Evolutionary conservation across 2,329 filamentous ascomycete genomes (phyloP).

Genomic region (Orbilia brochopaga): DNA sequence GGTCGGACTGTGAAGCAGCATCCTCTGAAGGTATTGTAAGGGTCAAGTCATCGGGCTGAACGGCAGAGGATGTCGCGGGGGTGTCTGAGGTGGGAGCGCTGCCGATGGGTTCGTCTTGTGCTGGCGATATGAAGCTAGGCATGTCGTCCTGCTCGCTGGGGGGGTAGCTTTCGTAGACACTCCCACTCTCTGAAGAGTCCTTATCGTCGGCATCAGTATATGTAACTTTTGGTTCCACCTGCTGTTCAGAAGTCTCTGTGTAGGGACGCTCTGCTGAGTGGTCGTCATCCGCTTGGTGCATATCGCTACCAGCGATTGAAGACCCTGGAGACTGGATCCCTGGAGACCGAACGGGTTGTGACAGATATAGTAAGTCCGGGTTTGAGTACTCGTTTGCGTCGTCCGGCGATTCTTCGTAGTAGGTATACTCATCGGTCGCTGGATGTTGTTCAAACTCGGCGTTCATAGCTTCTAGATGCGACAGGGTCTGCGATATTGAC

Average conservation of each 20-base stretch:
- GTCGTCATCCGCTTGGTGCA: neutral
- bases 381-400: conserved; percentile 34
- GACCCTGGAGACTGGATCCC: conserved; percentile 12
- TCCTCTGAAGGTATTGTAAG: neutral
- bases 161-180: conserved; percentile 45
- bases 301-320: conserved; percentile 6
- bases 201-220: conserved; percentile 20
- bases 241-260: neutral
- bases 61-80: neutral
- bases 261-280: neutral
- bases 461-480: conserved; percentile 27
- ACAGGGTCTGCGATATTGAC: conserved; percentile 40
- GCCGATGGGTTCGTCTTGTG: neutral
- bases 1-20: neutral
- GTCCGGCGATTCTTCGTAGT: conserved; percentile 13
- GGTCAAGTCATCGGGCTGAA: neutral
- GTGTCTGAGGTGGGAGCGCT: neutral
- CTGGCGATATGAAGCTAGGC: conserved; percentile 13
- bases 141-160: conserved; percentile 36
- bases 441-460: neutral
- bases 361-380: conserved; percentile 39
- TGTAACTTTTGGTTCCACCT: conserved; percentile 19
- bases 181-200: conserved; percentile 20
- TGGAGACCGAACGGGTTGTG: conserved; percentile 17
- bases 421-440: conserved; percentile 22